These are phyloP conservation scores for Pulveroboletus sp. DNA, from an alignment of 768 basidiomycete species.

Conservation along the genomic window DNA sequence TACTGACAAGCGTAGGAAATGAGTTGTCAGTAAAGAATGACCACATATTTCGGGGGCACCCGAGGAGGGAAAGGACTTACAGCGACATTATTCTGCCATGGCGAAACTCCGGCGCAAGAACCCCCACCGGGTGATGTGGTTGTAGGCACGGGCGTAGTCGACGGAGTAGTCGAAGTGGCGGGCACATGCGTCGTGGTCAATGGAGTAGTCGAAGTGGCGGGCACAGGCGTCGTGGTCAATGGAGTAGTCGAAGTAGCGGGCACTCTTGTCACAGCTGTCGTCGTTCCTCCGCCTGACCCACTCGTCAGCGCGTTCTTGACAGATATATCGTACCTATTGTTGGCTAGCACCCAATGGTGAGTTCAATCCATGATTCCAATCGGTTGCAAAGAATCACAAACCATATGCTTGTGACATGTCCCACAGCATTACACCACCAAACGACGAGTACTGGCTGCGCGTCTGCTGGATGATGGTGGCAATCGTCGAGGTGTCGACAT, in stretches of 20 bases:
- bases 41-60: too few relatives aligned
- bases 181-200: conserved; percentile 2
- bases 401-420: conserved; percentile 45
- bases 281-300: conserved; percentile 30
- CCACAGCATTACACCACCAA: conserved; percentile 44
- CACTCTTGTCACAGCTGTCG: background rate
- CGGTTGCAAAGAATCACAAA: conserved; percentile 12
- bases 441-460: conserved; percentile 36
- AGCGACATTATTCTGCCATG: conserved; percentile 39
- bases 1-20: conserved; percentile 32
- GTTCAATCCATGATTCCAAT: background rate
- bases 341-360: conserved; percentile 33
- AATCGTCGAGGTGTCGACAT: conserved; percentile 34
- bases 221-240: background rate
- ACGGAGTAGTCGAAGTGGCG: conserved; percentile 4
- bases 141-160: background rate
- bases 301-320: conserved; percentile 54
- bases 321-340: conserved; percentile 53
- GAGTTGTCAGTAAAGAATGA: background rate
- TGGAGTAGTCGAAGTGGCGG: conserved; percentile 7
- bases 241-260: too few relatives aligned
- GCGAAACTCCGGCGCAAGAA: conserved; percentile 39
- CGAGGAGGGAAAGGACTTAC: conserved; percentile 26
- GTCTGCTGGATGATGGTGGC: conserved; percentile 33
- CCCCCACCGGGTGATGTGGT: conserved; percentile 13